phyloP scores from a whole-genome alignment of 352 stramenopile species.

The Globisporangium splendens region DNA sequence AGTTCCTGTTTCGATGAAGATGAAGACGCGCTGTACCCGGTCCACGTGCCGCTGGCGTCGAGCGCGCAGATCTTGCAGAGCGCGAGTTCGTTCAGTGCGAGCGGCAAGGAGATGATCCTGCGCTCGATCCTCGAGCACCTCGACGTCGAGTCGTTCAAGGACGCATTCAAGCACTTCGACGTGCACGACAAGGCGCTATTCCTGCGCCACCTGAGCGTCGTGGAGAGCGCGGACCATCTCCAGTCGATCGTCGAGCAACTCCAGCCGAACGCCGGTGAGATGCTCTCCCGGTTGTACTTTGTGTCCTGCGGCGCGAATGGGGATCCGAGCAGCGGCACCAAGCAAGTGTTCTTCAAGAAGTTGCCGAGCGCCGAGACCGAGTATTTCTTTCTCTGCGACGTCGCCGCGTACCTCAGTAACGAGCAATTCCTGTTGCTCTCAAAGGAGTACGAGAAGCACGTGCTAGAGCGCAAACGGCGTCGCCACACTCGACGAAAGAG shows the following conservation, averaged over 20 bases:
- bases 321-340: constrained; percentile 19
- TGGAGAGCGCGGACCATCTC: constrained; percentile 50
- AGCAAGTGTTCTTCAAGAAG: constrained; percentile 58
- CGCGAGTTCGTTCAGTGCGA: constrained; percentile 48
- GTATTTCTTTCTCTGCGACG: constrained; percentile 68
- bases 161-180: constrained; percentile 67
- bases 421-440: constrained; percentile 64
- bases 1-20: constrained; percentile 15
- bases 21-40: constrained; percentile 39
- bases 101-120: constrained; percentile 73
- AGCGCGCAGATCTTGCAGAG: constrained; percentile 62
- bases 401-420: constrained; percentile 51
- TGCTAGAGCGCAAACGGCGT: constrained; percentile 24
- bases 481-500: constrained; percentile 5
- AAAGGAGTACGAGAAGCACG: constrained; percentile 61
- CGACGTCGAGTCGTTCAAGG: constrained; percentile 61
- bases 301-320: constrained; percentile 33
- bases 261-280: constrained; percentile 46
- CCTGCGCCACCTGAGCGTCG: constrained; percentile 53
- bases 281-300: constrained; percentile 60
- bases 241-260: constrained; percentile 48
- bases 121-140: constrained; percentile 62
- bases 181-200: constrained; percentile 53
- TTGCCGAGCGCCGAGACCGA: constrained; percentile 58
- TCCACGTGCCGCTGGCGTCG: constrained; percentile 48